Percentiles rank a stretch among this genome's conserved stretches.
Conservation (phyloP, 1,284 basidiomycete species). For the Cryptococcus sp. region DNA sequence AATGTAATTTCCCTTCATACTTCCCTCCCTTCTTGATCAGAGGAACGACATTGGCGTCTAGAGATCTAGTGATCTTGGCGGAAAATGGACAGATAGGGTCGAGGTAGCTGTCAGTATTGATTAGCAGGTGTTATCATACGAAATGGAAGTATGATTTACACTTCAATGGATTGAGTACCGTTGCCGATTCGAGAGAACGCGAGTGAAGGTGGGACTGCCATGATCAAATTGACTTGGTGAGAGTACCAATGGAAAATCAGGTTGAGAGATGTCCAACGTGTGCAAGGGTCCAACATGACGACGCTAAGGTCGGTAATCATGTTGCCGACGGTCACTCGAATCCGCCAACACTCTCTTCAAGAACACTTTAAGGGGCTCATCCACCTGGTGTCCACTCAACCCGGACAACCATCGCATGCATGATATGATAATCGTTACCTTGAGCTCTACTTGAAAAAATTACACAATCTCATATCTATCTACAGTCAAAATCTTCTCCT, state of each 20-base stretch:
- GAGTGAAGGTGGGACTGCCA: slow-evolving; percentile 79
- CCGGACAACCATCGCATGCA: neutral
- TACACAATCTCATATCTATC: slow-evolving; percentile 61
- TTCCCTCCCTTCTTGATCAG: slow-evolving; percentile 55
- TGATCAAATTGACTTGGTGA: slow-evolving; percentile 36
- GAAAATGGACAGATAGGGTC: slow-evolving; percentile 83
- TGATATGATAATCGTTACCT: too few relatives aligned
- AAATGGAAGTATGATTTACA: slow-evolving; percentile 42
- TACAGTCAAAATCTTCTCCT: slow-evolving; percentile 66
- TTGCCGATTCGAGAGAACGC: slow-evolving; percentile 67
- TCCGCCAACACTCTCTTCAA: too few relatives aligned
- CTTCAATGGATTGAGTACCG: slow-evolving; percentile 72
- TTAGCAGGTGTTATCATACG: neutral
- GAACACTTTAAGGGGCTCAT: neutral
- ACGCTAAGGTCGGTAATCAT: neutral
- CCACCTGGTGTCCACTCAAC: neutral
- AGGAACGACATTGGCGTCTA: slow-evolving; percentile 44
- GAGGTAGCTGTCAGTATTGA: slow-evolving; percentile 32
- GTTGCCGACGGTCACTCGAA: neutral
- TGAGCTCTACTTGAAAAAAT: slow-evolving; percentile 4
- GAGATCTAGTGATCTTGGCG: slow-evolving; percentile 46
- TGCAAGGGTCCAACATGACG: too few relatives aligned
- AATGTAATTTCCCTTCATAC: slow-evolving; percentile 72
- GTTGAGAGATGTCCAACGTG: neutral
- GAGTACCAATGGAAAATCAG: neutral